Percentiles rank a stretch among this genome's conserved stretches.
phyloP scores from a whole-genome alignment of 306 rosid genomes.

The Vigna unguiculata region DNA sequence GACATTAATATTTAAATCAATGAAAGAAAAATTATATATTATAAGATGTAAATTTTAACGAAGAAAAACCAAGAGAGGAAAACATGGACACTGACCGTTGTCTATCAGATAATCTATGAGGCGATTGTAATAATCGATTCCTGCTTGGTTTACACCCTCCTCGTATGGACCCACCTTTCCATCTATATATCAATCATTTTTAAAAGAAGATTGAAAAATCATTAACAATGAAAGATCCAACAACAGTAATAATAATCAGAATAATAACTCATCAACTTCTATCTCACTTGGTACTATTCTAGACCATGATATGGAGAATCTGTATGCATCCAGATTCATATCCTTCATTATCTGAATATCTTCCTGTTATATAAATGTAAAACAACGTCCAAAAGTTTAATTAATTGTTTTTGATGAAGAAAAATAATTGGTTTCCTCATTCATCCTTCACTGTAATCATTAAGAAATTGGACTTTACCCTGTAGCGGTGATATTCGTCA shows the following conservation, averaged over 20 bases:
- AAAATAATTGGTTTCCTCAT: no score
- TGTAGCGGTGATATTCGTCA: constrained; percentile 57
- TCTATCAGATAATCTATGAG: constrained; percentile 57
- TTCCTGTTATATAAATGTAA: no score
- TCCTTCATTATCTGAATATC: constrained; percentile 61
- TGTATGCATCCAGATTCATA: constrained; percentile 62
- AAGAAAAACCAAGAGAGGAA: background rate
- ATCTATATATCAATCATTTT: constrained; percentile 35
- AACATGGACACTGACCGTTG: constrained; percentile 46
- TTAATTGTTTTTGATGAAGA: no score
- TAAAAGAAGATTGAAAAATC: background rate
- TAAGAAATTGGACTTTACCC: constrained; percentile 50
- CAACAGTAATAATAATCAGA: background rate
- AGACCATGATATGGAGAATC: constrained; percentile 80
- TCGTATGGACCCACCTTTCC: constrained; percentile 53
- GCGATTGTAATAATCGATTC: constrained; percentile 61
- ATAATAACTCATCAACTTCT: background rate
- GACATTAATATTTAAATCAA: no score
- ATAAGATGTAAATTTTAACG: background rate
- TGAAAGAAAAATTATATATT: background rate
- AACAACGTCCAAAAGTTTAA: no score
- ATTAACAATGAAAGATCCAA: background rate
- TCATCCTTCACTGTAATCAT: no score
- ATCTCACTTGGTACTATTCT: constrained; percentile 69
- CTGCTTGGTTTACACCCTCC: constrained; percentile 58